Percentiles rank a stretch among this genome's conserved stretches.
These are phyloP conservation scores for Globisporangium carolinianum DNA, from an alignment of 352 stramenopile species.

Conservation along the genomic window DNA sequence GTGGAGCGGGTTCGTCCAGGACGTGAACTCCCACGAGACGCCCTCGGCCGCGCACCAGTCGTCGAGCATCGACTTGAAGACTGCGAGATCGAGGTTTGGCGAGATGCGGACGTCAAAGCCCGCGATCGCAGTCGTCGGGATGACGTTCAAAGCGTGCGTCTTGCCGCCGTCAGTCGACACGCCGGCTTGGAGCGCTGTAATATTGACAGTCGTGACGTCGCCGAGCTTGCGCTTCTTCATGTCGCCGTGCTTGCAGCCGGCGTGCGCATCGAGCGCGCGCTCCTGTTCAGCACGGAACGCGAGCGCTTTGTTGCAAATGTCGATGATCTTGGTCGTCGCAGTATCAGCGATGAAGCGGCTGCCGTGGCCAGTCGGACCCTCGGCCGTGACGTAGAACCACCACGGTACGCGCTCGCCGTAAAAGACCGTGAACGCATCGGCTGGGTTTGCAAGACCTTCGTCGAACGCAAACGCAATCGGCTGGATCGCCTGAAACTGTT, in stretches of 20 bases:
- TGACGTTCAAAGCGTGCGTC: slow-evolving; percentile 89
- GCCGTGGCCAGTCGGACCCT: slow-evolving; percentile 80
- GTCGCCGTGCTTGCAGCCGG: slow-evolving; percentile 89
- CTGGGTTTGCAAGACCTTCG: slow-evolving; percentile 91
- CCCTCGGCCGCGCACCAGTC: slow-evolving; percentile 81
- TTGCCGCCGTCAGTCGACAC: slow-evolving; percentile 72
- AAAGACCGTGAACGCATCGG: slow-evolving; percentile 92
- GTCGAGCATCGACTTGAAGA: slow-evolving; percentile 83
- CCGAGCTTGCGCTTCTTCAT: slow-evolving; percentile 87
- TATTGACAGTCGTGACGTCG: slow-evolving; percentile 93
- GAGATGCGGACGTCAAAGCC: slow-evolving; percentile 92
- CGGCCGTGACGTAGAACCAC: slow-evolving; percentile 87
- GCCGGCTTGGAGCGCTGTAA: slow-evolving; percentile 87
- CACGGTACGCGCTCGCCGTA: slow-evolving; percentile 93
- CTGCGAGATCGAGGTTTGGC: slow-evolving; percentile 61
- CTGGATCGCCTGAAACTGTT: slow-evolving; percentile 74
- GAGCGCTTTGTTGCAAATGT: slow-evolving; percentile 83
- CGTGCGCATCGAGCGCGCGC: slow-evolving; percentile 50
- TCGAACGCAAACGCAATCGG: slow-evolving; percentile 92
- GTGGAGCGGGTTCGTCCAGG: slow-evolving; percentile 21
- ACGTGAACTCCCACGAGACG: slow-evolving; percentile 64
- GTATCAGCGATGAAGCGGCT: slow-evolving; percentile 95
- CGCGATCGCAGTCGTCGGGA: slow-evolving; percentile 85
- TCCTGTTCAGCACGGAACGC: slow-evolving; percentile 88
- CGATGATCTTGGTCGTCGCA: slow-evolving; percentile 92